Evolutionary conservation across 208 protist genomes (phyloP), one percentile per base, ranked within the genome.

Genomic region (Angomonas desouzai): DNA sequence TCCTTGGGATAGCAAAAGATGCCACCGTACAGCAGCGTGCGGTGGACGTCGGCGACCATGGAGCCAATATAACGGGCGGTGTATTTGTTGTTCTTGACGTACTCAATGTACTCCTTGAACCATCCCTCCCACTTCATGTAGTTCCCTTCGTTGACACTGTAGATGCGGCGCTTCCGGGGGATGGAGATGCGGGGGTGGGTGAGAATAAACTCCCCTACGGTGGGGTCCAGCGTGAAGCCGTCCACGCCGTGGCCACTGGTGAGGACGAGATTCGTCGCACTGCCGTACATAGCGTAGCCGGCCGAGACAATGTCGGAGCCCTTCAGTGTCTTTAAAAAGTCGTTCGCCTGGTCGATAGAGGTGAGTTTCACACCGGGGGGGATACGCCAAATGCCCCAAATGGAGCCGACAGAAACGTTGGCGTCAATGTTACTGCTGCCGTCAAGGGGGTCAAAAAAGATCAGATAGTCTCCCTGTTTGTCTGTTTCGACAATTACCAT

Each of bases 1-100:
- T 98, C 96, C 22, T 69, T 89, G 23, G 98, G 97, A 77, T 99
- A 99, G 72, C 96, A 96, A 79, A 99, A 99, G 62, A 99, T 97
- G 64, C 98, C 98, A 22, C 98, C 98, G 76, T 99, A 99, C 3
- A 99, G 78, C 4, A 99, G 71, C 9, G 97, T 99, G 58, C 98
- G 87, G 83, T 99, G 97, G n/a, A 99, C 87, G 72, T 99, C 98
- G 30, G 89, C 95, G n/a, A 98, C 95, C 95, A 98, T 98, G 32
- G 81, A 92, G 40, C 95, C 92, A 49, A 97, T 94, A 76, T 98
- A 97, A 51, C 95, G 77, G 11, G 77, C 75, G 13, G 81, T 77
- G 75, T 93, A 96, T 49, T 76, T 77, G 70, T 86, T 87, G 30
- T 59, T 64, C 68, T 92, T 91, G 48, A 93, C 55, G 67, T 85